Conservation (phyloP, 768 basidiomycete genomes). For the Podaxis sp. region DNA sequence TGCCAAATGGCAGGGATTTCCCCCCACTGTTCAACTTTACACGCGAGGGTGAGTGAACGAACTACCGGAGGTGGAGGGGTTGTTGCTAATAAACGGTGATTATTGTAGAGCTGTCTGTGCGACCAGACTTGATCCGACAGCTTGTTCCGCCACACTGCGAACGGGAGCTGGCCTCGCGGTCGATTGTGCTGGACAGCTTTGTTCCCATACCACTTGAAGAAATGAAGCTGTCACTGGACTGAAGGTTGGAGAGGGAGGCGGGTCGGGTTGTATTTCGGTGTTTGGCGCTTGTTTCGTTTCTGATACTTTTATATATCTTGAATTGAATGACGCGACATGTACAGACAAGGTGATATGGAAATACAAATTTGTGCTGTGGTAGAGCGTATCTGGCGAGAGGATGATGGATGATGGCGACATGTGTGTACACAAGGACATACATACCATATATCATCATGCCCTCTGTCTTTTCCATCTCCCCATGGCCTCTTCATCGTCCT, state of each 20-base stretch:
- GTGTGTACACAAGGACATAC: conserved; percentile 20
- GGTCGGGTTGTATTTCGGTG: conserved; percentile 17
- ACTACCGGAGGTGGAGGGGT: neutral
- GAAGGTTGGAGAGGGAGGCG: conserved; percentile 29
- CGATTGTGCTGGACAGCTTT: conserved; percentile 87
- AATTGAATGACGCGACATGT: conserved; percentile 34
- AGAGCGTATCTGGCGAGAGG: conserved; percentile 15
- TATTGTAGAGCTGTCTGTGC: conserved; percentile 84
- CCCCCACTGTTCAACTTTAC: conserved; percentile 95
- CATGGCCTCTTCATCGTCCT: conserved; percentile 27
- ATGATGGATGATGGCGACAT: conserved; percentile 40
- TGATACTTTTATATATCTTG: conserved; percentile 44
- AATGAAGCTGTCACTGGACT: conserved; percentile 92
- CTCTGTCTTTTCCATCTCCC: neutral
- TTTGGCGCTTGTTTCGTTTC: conserved; percentile 26
- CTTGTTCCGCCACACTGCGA: conserved; percentile 91
- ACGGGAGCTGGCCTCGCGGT: conserved; percentile 82
- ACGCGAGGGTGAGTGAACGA: conserved; percentile 74
- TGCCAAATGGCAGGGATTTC: conserved; percentile 98
- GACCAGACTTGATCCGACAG: conserved; percentile 90
- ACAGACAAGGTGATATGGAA: conserved; percentile 21
- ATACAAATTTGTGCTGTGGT: conserved; percentile 21
- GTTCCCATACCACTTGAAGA: conserved; percentile 98
- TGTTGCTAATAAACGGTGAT: too few relatives aligned
- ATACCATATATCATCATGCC: neutral